Base-by-base conservation (phyloP, 352 stramenopile species). In the Pythium utonaiense region DNA sequence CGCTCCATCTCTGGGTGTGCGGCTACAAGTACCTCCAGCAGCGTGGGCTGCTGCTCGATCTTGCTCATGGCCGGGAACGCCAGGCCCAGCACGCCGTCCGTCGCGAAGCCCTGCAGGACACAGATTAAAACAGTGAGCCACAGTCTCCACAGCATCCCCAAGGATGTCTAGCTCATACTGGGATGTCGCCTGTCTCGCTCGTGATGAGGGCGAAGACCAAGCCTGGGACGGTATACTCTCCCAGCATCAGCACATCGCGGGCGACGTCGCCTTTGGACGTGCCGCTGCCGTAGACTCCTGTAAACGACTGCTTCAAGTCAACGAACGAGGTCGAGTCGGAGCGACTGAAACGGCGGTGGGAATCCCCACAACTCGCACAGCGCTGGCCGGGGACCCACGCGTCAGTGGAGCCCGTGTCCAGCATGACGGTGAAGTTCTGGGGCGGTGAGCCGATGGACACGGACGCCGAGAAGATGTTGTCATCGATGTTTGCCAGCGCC, bases 321-420 rank as follows among this genome's bases (percentile, higher is more conserved):
- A 24, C 10, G 58, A 78, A 83, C 30, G 71, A 75, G 14, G 44
- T 51, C 8, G 75, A 81, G 22, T 31, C 61, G 5, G 59, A 56
- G 5, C 40, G 54, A 12, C 75, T 42, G 45, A 88, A 88, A n/a
- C 55, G 71, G 22, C 19, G 38, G 51, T 89, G 78, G 16, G 41
- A 33, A 19, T 77, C 41, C 17, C 85, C 85, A 38, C 85, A 95
- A 30, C 73, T 75, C 14, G 67, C 69, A 42, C 86, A 93, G 3
- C 38, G 47, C 28, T 57, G 53, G 19, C 56, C 61, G 6, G 69
- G 72, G 0, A 77, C 45, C 69, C 72, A 80, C 19, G 61, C 53
- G 50, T 80, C 72, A 25, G 66, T 80, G 16, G 71, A 79, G 19
- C 71, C 71, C 71, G 66, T 74, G 60, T 74, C 70, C 13, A 77